Evolutionary conservation across 1,284 basidiomycete species (phyloP).

Genomic region (Ustilago esculenta): DNA sequence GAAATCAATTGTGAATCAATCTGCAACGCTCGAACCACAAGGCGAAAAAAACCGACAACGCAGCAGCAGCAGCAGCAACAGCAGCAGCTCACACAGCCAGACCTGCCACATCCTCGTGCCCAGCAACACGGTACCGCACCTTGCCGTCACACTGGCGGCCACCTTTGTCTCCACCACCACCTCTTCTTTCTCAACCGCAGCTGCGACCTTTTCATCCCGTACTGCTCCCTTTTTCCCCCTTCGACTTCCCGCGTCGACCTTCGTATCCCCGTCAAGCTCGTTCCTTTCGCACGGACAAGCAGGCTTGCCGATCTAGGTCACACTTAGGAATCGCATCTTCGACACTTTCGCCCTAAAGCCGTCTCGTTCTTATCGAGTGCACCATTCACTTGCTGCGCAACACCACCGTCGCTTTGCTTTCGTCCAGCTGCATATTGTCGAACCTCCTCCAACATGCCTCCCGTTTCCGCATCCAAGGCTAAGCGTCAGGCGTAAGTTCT

Average conservation of each 20-base stretch:
- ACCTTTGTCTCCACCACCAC: constrained; percentile 9
- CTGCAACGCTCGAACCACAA: too few relatives aligned
- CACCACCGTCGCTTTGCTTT: neutral
- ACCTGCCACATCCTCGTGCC: too few relatives aligned
- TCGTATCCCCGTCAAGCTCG: constrained; percentile 1
- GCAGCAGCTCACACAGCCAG: too few relatives aligned
- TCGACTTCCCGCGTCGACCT: constrained; percentile 8
- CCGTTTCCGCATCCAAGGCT: constrained; percentile 67
- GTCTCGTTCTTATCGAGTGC: constrained; percentile 6
- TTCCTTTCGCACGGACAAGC: constrained; percentile 18
- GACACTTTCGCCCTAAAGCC: neutral
- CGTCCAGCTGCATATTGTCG: neutral
- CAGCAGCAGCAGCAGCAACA: too few relatives aligned
- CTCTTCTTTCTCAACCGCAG: constrained; percentile 19
- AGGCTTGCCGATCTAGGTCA: constrained; percentile 36
- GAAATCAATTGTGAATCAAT: too few relatives aligned
- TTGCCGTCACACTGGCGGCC: constrained; percentile 7
- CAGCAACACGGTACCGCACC: neutral
- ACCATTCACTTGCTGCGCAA: constrained; percentile 20
- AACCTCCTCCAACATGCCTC: constrained; percentile 49
- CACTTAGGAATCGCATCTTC: neutral
- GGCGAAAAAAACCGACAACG: too few relatives aligned
- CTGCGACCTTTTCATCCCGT: constrained; percentile 20
- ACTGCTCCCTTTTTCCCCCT: constrained; percentile 6
- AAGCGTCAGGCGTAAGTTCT: constrained; percentile 66